Evolutionary conservation across 129 eudicot genomes (phyloP).

Genomic region (Heracleum sosnowskyi): DNA sequence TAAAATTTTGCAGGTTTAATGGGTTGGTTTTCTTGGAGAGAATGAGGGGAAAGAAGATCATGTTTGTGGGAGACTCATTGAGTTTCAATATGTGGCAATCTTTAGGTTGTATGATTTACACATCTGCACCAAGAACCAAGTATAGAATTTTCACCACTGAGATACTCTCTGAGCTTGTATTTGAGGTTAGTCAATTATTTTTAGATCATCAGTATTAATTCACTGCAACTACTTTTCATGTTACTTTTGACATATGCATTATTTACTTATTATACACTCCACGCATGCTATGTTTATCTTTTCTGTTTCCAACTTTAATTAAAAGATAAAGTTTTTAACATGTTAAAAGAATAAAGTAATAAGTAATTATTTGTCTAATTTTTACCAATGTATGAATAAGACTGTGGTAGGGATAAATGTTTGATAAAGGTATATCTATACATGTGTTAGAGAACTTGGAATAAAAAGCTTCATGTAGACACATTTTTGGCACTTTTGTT

Average conservation of each 20-base stretch:
- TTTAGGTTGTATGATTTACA: constrained; percentile 47
- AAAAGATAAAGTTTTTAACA: not conserved
- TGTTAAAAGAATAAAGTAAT: not conserved
- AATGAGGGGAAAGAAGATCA: constrained; percentile 59
- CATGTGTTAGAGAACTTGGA: not conserved
- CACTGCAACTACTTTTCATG: not conserved
- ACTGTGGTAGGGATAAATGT: constrained; percentile 5
- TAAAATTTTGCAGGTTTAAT: constrained; percentile 32
- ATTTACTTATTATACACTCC: not conserved
- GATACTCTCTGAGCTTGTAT: constrained; percentile 1
- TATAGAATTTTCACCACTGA: constrained; percentile 17
- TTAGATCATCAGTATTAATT: not conserved
- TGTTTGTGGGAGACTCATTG: constrained; percentile 83
- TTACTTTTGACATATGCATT: not conserved
- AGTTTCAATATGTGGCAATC: constrained; percentile 63
- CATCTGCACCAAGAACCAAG: constrained; percentile 35
- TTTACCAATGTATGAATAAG: not conserved
- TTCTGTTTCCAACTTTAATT: not conserved
- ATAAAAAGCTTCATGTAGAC: not conserved
- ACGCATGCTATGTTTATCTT: not conserved
- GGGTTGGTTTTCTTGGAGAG: constrained; percentile 46
- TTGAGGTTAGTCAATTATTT: not conserved
- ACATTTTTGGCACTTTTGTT: not conserved
- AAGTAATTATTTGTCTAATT: not conserved
- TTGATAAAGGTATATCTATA: constrained; percentile 4